Evolutionary conservation across 768 basidiomycete species (phyloP), one percentile per base, ranked within the genome.

Genomic region (Termitomyces sp.): DNA sequence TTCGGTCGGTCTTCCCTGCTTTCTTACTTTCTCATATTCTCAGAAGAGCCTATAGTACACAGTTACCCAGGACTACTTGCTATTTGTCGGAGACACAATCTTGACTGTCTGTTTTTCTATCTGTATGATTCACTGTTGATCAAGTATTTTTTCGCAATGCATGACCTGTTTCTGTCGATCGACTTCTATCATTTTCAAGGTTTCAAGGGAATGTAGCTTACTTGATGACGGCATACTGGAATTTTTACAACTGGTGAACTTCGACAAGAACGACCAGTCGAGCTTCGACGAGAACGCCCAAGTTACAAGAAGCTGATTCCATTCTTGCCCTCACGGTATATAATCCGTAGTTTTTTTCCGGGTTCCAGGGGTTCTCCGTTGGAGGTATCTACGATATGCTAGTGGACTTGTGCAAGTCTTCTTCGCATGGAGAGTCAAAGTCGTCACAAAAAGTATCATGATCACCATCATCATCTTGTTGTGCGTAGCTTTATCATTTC

Each of bases 71-170:
- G 74, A 79, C 40, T 49, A 60, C 40, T 53, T 74, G 26, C 65
- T 82, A 3, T 70, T 81, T 46, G n/a, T 77, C 6, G 75, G 73
- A 41, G 81, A 83, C 63, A 79, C 78, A 0, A 58, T 76, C 28
- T 80, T 80, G 57, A 71, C 75, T 2, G 5, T 81, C 78, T 58
- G 73, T 77, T 34, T 65, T 74, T 19, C 59, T 77, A 78, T 58
- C 58, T 81, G 17, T 83, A 81, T 54, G 65, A 74, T 72, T 35
- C 11, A 47, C 22, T n/a, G n/a, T 30, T 2, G 28, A 17, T 4
- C 10, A 8, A 5, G 17, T 38, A 22, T 49, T 17, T 22, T 51
- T 42, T n/a, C n/a, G n/a, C n/a, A n/a, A 28, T 6, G 26, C 26
- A 6, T 28, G 26, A 28, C 3, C 3, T 6, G 26, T 28, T 28